These are phyloP conservation scores for Bipolaris cookei DNA, from an alignment of 2,329 filamentous ascomycete species.

Conservation along the genomic window DNA sequence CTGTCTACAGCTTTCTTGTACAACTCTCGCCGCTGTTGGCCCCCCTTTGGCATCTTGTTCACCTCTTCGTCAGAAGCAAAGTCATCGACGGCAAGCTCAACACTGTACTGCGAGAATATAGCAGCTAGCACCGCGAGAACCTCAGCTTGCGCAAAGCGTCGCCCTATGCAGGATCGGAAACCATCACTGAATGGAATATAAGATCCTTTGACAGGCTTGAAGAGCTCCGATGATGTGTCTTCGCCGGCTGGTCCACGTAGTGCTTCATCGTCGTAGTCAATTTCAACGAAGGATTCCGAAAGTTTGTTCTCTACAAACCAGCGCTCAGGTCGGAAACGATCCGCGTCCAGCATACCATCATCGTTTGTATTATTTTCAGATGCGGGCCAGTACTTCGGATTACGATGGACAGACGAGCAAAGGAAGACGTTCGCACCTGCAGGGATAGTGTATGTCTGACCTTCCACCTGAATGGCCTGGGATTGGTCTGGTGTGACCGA, in stretches of 20 bases:
- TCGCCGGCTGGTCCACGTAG: constrained; percentile 65
- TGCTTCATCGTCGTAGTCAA: constrained; percentile 57
- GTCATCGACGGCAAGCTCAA: constrained; percentile 70
- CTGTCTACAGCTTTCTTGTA: constrained; percentile 68
- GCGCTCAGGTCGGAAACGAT: constrained; percentile 73
- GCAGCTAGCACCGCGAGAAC: constrained; percentile 61
- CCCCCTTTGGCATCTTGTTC: constrained; percentile 45
- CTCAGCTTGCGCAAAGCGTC: constrained; percentile 64
- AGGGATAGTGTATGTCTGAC: constrained; percentile 65
- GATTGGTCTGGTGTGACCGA: constrained; percentile 52
- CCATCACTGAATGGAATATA: constrained; percentile 64
- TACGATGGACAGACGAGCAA: constrained; percentile 64
- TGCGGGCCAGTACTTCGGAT: constrained; percentile 74
- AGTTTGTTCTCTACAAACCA: constrained; percentile 62
- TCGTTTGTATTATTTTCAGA: constrained; percentile 34
- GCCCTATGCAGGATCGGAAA: constrained; percentile 61
- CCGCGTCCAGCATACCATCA: constrained; percentile 58
- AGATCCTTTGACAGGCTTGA: constrained; percentile 55
- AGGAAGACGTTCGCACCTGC: constrained; percentile 63
- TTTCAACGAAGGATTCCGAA: constrained; percentile 42
- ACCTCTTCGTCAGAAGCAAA: constrained; percentile 53
- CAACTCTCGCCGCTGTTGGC: constrained; percentile 60
- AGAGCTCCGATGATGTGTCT: constrained; percentile 68
- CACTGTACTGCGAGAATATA: constrained; percentile 64
- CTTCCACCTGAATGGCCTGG: constrained; percentile 66